Base-by-base conservation (phyloP, 306 rosid species). In the Glycine tomentella region DNA sequence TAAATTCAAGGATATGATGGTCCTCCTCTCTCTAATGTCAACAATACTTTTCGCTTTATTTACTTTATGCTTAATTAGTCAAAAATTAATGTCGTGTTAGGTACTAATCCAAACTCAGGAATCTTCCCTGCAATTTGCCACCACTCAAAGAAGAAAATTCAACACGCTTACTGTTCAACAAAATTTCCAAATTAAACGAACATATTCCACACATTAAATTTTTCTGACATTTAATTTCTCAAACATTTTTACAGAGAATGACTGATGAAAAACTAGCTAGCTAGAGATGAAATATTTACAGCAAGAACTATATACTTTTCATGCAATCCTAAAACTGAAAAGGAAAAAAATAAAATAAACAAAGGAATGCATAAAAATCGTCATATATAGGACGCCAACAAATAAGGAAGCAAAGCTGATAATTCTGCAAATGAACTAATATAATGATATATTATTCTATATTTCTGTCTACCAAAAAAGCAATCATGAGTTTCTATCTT, bases 21-120 rank as follows among this genome's bases (percentile, higher is more conserved):
- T 52, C 59, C 68, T 25, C 31, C 31, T 11, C 68, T 44, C 78
- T 64, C 20, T 51, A 75, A 81, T 83, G 87, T 88, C 91, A 83
- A 81, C 87, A 70, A 78, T 12, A 57, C 83, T 68, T 55, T 88
- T 34, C 63, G 53, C 72, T 78, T 85, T 77, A 79, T 11, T 20
- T 72, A 69, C 81, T 75, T 83, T 85, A 50, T 40, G 76, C 67
- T 81, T 82, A 52, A 42, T 33, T 85, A 87, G 88, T 82, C 82
- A 87, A 83, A 64, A 63, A 76, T 45, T 84, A 75, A 50, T 81
- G 49, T 53, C 45, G 68, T 55, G 86, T 84, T 87, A 80, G 91
- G 89, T 83, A 62, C 69, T 64, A 59, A 81, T 64, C 62, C 46
- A 69, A 76, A 85, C 31, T 25, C 31, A 25, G 31, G 31, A 25